Conservation (phyloP, 1,284 basidiomycete species). For the Neolentinus lepideus region DNA sequence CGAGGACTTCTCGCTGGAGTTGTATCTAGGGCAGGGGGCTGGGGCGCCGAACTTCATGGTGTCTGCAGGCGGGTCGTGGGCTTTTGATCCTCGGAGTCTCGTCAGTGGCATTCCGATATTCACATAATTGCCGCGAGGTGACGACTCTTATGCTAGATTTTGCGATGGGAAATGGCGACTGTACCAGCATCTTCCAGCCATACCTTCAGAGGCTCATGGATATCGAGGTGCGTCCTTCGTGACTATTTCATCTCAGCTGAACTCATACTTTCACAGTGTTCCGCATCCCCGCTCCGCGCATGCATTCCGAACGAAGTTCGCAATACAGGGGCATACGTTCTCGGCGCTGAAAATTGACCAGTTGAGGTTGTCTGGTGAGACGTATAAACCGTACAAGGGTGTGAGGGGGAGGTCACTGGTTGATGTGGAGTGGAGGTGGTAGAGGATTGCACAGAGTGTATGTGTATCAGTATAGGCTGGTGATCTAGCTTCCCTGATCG, state of each 20-base stretch:
- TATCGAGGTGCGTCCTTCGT: conserved; percentile 42
- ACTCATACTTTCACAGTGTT: conserved; percentile 18
- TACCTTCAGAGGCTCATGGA: conserved; percentile 73
- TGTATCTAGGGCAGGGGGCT: conserved; percentile 69
- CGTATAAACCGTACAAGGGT: conserved; percentile 71
- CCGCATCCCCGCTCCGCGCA: conserved; percentile 50
- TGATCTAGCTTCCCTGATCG: no score
- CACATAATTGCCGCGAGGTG: not conserved
- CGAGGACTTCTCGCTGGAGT: conserved; percentile 64
- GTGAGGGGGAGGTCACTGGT: conserved; percentile 57
- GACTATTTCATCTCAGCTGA: not conserved
- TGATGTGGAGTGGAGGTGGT: conserved; percentile 75
- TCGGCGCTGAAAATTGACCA: conserved; percentile 82
- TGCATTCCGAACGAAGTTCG: conserved; percentile 67
- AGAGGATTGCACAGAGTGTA: not conserved
- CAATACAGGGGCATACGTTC: conserved; percentile 67
- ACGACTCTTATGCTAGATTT: conserved; percentile 30
- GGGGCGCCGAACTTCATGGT: conserved; percentile 58
- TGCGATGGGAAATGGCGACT: conserved; percentile 75
- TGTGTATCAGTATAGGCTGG: not conserved
- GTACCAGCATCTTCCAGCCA: conserved; percentile 64
- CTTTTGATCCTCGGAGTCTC: conserved; percentile 65
- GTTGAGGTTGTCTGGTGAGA: conserved; percentile 74
- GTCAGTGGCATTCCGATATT: conserved; percentile 26
- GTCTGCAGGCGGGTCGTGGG: conserved; percentile 69